Evolutionary conservation across 257 asterid genomes (phyloP).

Genomic region (Ajuga chamaepitys): DNA sequence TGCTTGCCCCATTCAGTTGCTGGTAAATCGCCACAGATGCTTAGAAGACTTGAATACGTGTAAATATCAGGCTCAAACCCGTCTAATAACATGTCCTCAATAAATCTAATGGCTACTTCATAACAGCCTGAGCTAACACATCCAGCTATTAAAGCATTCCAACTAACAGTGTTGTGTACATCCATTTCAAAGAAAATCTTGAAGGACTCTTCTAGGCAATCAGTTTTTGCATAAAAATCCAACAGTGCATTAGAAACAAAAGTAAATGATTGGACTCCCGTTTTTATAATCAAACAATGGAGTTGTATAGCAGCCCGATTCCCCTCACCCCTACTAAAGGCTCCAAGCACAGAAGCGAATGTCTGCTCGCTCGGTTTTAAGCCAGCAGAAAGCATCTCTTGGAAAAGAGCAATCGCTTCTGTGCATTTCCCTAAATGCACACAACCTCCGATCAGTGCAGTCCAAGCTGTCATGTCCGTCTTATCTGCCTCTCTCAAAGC

Average conservation of each 20-base stretch:
- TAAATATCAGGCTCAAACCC: slow-evolving; percentile 48
- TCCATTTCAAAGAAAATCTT: slow-evolving; percentile 39
- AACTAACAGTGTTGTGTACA: slow-evolving; percentile 49
- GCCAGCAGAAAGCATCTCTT: slow-evolving; percentile 36
- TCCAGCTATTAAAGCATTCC: slow-evolving; percentile 68
- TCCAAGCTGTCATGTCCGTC: slow-evolving; percentile 60
- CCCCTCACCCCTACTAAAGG: slow-evolving; percentile 42
- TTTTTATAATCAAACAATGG: slow-evolving; percentile 44
- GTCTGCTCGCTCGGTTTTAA: slow-evolving; percentile 59
- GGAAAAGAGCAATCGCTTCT: slow-evolving; percentile 48
- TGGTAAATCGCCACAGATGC: slow-evolving; percentile 70
- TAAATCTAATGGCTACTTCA: slow-evolving; percentile 31
- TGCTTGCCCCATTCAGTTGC: slow-evolving; percentile 77
- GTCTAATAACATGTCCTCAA: slow-evolving; percentile 35
- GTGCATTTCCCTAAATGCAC: slow-evolving; percentile 38
- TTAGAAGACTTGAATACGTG: slow-evolving; percentile 63
- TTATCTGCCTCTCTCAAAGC: slow-evolving; percentile 46
- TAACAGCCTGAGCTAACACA: slow-evolving; percentile 25
- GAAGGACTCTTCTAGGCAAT: slow-evolving; percentile 36
- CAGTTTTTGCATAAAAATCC: slow-evolving; percentile 51
- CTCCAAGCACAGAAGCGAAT: slow-evolving; percentile 63
- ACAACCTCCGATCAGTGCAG: slow-evolving; percentile 73
- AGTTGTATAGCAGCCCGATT: slow-evolving; percentile 45
- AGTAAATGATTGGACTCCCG: slow-evolving; percentile 45
- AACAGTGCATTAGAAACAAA: slow-evolving; percentile 52